Conservation (phyloP, 495 filamentous ascomycete genomes). For the Penicillium tannophilum region DNA sequence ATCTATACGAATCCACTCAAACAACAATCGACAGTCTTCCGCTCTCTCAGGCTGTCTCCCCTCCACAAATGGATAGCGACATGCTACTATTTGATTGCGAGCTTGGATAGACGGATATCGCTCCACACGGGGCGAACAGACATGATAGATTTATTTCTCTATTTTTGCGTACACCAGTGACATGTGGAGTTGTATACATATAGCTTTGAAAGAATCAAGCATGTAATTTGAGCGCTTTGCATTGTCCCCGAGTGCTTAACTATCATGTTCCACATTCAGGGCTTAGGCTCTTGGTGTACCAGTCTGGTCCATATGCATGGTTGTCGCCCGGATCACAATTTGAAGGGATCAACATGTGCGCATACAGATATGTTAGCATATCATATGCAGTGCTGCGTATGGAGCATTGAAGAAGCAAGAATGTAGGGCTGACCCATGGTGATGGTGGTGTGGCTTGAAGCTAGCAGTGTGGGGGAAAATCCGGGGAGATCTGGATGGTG, state of each 20-base stretch:
- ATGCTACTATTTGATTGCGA: neutral
- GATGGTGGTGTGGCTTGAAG: neutral
- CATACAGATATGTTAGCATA: neutral
- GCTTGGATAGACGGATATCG: neutral
- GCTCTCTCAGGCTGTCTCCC: neutral
- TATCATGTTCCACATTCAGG: neutral
- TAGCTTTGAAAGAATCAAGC: neutral
- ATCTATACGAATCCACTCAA: constrained; percentile 11
- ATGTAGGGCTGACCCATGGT: neutral
- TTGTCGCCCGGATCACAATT: neutral
- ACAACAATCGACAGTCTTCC: constrained; percentile 5
- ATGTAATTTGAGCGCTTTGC: neutral
- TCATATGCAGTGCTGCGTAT: neutral
- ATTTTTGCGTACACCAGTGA: neutral
- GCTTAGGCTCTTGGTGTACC: neutral
- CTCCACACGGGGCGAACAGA: neutral
- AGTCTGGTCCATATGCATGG: neutral
- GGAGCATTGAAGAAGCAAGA: neutral
- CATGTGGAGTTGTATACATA: neutral
- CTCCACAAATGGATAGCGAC: neutral
- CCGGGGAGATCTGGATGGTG: constrained; percentile 4
- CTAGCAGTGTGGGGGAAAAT: constrained; percentile 9
- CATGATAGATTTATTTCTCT: neutral
- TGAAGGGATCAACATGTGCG: neutral
- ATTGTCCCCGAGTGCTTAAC: neutral